A percentile compares a stretch with the other conserved stretches of the same genome.
These are phyloP conservation scores for Capsicum pubescens DNA, from an alignment of 257 asterid species.

Conservation along the genomic window DNA sequence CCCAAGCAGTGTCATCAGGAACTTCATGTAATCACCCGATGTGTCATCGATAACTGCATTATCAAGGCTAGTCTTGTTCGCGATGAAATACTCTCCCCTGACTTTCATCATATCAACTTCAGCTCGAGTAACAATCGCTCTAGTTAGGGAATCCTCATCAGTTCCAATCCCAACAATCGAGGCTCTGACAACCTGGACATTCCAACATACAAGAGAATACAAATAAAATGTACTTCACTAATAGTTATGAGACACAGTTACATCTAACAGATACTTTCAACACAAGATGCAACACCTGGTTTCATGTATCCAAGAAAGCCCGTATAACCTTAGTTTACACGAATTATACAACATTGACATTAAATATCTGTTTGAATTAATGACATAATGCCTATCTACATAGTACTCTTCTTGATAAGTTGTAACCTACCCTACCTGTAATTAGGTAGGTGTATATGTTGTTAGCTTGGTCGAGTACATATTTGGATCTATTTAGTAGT, in stretches of 20 bases:
- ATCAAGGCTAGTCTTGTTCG: constrained; percentile 51
- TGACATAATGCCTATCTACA: not conserved
- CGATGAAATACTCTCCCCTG: constrained; percentile 59
- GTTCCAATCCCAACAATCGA: constrained; percentile 78
- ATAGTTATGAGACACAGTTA: not conserved
- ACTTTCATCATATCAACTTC: constrained; percentile 77
- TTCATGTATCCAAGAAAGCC: not conserved
- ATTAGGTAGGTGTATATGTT: not conserved
- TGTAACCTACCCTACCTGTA: not conserved
- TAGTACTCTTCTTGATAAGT: not conserved
- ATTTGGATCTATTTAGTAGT: not conserved
- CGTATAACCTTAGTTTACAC: not conserved
- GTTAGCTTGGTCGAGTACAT: not conserved
- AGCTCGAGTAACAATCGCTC: constrained; percentile 74
- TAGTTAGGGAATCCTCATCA: constrained; percentile 71
- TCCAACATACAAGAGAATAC: not conserved
- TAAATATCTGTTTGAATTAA: not conserved
- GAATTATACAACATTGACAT: not conserved
- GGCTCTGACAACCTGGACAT: constrained; percentile 59
- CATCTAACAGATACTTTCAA: not conserved
- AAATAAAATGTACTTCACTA: not conserved
- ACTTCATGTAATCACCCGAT: constrained; percentile 80
- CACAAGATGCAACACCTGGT: not conserved
- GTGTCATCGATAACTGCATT: constrained; percentile 75
- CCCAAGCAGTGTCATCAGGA: constrained; percentile 75